phyloP scores from a whole-genome alignment of 1,139 yeast genomes.

The Tardiomyces blankii region DNA sequence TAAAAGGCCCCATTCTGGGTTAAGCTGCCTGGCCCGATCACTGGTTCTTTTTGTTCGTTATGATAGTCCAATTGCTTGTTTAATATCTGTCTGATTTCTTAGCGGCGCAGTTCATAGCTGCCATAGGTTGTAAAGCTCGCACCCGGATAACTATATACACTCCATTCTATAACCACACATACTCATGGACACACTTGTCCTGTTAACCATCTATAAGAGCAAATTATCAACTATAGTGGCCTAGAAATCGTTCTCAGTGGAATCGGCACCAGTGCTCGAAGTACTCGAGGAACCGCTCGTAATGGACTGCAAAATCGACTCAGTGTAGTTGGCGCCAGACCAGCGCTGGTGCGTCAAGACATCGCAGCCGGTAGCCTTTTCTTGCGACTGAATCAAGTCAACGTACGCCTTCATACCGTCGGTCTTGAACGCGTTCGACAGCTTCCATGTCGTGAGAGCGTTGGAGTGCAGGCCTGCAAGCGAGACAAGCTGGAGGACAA shows the following conservation, averaged over 20 bases:
- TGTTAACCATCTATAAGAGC: too few relatives aligned
- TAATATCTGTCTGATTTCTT: too few relatives aligned
- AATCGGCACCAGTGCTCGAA: conserved; percentile 35
- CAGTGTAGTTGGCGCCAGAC: conserved; percentile 48
- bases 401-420: conserved; percentile 51
- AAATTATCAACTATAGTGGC: too few relatives aligned
- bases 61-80: too few relatives aligned
- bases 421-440: conserved; percentile 34
- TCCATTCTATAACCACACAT: too few relatives aligned
- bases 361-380: conserved; percentile 36
- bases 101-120: too few relatives aligned
- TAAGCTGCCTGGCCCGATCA: too few relatives aligned
- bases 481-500: conserved; percentile 42
- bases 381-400: conserved; percentile 37
- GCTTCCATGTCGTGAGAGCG: conserved; percentile 40
- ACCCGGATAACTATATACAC: too few relatives aligned
- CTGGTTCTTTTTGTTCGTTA: too few relatives aligned
- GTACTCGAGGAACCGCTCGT: conserved; percentile 38
- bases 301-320: conserved; percentile 34
- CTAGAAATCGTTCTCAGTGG: conserved; percentile 32
- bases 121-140: too few relatives aligned
- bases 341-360: conserved; percentile 48
- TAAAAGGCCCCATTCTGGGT: too few relatives aligned
- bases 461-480: conserved; percentile 44
- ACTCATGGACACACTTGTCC: too few relatives aligned